A percentile compares a stretch with the other conserved stretches of the same genome.
Conservation (phyloP, 495 filamentous ascomycete genomes). For the Chaetomidium leptoderma region DNA sequence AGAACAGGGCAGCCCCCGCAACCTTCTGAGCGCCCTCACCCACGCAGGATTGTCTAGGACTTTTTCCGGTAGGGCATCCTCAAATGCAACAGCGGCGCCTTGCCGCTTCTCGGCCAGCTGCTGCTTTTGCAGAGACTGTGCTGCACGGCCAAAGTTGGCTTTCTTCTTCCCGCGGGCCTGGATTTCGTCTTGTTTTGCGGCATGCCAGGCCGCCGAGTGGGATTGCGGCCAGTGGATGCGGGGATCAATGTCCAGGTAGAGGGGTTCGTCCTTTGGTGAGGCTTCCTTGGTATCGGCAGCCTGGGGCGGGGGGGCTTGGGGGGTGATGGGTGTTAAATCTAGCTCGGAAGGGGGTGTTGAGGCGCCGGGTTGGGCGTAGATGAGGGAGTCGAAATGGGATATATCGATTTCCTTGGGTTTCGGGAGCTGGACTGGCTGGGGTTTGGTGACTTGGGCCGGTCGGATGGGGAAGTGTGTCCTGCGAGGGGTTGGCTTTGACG, state of each 20-base stretch:
- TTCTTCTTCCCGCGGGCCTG: constrained; percentile 39
- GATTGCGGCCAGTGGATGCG: constrained; percentile 38
- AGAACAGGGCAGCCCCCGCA: constrained; percentile 12
- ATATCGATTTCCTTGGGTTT: constrained; percentile 10
- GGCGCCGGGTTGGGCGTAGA: constrained; percentile 20
- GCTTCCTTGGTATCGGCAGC: background rate
- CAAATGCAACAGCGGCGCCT: constrained; percentile 15
- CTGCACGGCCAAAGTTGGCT: constrained; percentile 39
- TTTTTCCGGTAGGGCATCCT: constrained; percentile 29
- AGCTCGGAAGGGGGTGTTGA: constrained; percentile 11
- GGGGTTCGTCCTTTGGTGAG: constrained; percentile 21
- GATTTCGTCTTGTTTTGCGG: constrained; percentile 42
- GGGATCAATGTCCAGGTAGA: constrained; percentile 40
- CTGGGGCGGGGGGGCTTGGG: background rate
- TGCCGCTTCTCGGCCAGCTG: constrained; percentile 13
- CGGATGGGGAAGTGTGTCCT: background rate
- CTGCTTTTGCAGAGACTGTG: constrained; percentile 33
- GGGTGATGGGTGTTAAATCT: background rate
- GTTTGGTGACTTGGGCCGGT: background rate
- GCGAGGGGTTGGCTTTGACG: background rate
- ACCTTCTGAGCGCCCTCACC: constrained; percentile 21
- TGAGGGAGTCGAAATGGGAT: constrained; percentile 12
- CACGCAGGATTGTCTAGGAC: constrained; percentile 28
- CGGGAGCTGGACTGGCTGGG: background rate
- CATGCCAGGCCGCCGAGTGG: constrained; percentile 38